Evolutionary conservation across 2,329 filamentous ascomycete species (phyloP).

Genomic region (Dothiorella sarmentorum): DNA sequence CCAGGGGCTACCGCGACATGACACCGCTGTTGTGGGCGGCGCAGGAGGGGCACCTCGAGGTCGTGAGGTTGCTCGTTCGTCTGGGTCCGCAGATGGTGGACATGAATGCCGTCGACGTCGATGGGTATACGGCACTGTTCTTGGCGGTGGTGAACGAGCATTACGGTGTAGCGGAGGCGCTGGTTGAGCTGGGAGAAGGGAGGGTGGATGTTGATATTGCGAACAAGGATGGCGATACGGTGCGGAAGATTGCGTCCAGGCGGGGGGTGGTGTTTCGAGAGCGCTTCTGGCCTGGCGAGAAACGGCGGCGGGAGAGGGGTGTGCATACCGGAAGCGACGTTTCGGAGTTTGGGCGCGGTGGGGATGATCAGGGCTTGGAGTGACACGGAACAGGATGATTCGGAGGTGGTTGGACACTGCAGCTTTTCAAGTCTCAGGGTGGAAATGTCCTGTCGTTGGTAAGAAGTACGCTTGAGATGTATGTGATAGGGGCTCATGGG

Average conservation of each 20-base stretch:
- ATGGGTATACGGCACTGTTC: not conserved
- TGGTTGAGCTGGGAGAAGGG: not conserved
- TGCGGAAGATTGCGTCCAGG: not conserved
- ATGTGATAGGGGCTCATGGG: too few species aligned
- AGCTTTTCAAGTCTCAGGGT: too few species aligned
- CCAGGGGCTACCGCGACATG: not conserved
- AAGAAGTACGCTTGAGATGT: too few species aligned
- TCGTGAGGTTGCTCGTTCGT: not conserved
- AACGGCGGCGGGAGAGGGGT: too few species aligned
- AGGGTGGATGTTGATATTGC: not conserved
- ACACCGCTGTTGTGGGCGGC: not conserved
- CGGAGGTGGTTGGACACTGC: too few species aligned
- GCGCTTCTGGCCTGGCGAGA: too few species aligned
- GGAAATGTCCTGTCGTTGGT: too few species aligned
- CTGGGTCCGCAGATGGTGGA: not conserved
- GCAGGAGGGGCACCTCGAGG: not conserved
- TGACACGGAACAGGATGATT: too few species aligned
- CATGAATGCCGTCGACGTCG: not conserved
- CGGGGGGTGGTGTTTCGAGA: not conserved
- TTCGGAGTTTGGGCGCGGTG: too few species aligned
- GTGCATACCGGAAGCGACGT: too few species aligned
- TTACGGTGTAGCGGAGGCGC: not conserved
- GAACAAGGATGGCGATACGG: not conserved
- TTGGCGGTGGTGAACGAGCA: not conserved
- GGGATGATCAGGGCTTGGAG: too few species aligned